These are phyloP conservation scores for Lodderomyces theae DNA, from an alignment of 1,139 yeast species.

Conservation along the genomic window DNA sequence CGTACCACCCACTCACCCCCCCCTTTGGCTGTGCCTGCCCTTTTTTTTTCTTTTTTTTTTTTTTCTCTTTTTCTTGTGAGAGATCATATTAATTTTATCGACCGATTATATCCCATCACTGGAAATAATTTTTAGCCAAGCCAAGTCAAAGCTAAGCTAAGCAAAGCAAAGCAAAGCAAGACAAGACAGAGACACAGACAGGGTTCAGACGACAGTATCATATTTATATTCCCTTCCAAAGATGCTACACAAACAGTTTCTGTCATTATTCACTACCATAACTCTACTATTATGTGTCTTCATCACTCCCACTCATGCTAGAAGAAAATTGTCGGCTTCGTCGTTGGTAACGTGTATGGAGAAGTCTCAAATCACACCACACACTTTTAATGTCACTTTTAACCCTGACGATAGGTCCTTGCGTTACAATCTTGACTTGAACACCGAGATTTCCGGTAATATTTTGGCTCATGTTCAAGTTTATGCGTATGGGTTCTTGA, in stretches of 20 bases:
- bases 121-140: no score
- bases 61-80: no score
- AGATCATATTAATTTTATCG: no score
- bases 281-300: conserved; percentile 7
- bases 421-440: conserved; percentile 58
- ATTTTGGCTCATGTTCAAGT: conserved; percentile 61
- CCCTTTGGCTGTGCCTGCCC: no score
- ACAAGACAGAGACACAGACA: no score
- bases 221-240: neutral
- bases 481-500: conserved; percentile 71
- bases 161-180: neutral
- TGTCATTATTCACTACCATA: neutral
- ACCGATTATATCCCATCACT: no score
- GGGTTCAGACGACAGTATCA: neutral
- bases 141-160: no score
- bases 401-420: conserved; percentile 63
- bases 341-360: conserved; percentile 77
- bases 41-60: no score
- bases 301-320: conserved; percentile 18
- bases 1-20: no score
- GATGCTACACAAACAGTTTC: conserved; percentile 1
- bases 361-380: conserved; percentile 60
- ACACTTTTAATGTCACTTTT: conserved; percentile 63
- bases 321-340: conserved; percentile 52
- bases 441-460: conserved; percentile 57